phyloP scores from a whole-genome alignment of 106 monocot species.

The Dendrobium chrysotoxum region DNA sequence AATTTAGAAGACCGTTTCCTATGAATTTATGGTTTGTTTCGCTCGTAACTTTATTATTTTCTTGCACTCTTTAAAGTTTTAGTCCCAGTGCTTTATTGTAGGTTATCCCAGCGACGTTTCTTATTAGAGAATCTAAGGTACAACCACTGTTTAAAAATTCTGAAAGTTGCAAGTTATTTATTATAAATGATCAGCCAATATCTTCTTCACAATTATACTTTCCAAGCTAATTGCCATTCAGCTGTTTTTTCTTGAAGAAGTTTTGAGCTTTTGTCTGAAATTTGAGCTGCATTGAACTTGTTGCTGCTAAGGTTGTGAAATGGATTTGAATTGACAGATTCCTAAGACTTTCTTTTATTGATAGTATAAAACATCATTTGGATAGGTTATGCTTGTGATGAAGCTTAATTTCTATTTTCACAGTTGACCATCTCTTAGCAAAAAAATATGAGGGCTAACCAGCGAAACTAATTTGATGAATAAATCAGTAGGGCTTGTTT shows the following conservation, averaged over 20 bases:
- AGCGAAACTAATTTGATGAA: not conserved
- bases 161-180: not conserved
- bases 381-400: too few relatives aligned
- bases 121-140: not conserved
- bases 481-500: not conserved
- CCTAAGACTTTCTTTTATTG: too few relatives aligned
- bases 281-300: too few relatives aligned
- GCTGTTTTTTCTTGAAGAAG: not conserved
- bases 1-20: not conserved
- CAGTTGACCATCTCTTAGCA: not conserved
- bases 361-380: too few relatives aligned
- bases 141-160: not conserved
- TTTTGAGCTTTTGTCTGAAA: too few relatives aligned
- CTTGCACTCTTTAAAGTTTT: not conserved
- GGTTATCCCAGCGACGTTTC: not conserved
- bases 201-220: not conserved
- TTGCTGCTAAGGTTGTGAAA: too few relatives aligned
- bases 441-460: not conserved
- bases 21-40: not conserved
- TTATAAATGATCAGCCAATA: not conserved
- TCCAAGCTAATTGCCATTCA: not conserved
- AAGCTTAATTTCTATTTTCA: too few relatives aligned
- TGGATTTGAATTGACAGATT: too few relatives aligned
- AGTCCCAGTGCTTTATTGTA: not conserved
- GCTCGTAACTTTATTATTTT: not conserved